These are phyloP conservation scores for Insectozyma bohioensis DNA, from an alignment of 1,139 yeast species.

Conservation along the genomic window DNA sequence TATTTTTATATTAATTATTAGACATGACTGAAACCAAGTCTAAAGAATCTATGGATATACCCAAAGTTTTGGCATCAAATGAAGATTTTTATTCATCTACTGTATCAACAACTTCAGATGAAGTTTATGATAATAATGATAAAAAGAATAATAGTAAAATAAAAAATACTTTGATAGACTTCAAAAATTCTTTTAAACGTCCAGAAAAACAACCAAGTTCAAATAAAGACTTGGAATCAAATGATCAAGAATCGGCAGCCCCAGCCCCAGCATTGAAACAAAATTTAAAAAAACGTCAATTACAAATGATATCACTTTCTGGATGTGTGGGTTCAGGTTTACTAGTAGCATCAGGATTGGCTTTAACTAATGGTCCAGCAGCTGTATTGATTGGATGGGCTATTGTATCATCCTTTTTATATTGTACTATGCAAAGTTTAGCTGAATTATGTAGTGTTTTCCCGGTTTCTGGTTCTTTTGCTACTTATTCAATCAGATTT, in stretches of 20 bases:
- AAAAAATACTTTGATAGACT: conserved; percentile 19
- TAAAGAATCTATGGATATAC: not conserved
- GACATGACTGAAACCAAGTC: too few relatives aligned
- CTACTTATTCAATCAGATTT: conserved; percentile 63
- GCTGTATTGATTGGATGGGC: conserved; percentile 42
- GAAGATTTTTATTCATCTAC: conserved; percentile 1
- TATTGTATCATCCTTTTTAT: conserved; percentile 47
- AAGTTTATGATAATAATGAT: too few relatives aligned
- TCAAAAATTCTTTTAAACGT: conserved; percentile 37
- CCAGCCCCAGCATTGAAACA: conserved; percentile 21
- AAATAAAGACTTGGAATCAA: not conserved
- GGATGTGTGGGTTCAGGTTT: conserved; percentile 42
- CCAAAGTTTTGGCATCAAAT: conserved; percentile 2
- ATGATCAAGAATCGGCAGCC: conserved; percentile 3
- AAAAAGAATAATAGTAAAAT: too few relatives aligned
- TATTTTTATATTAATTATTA: too few relatives aligned
- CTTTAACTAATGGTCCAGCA: conserved; percentile 43
- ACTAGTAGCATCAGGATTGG: conserved; percentile 37
- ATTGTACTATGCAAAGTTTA: conserved; percentile 65
- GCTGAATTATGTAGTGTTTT: conserved; percentile 68
- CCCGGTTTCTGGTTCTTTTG: conserved; percentile 74
- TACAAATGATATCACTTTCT: conserved; percentile 40
- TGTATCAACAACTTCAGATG: conserved; percentile 1
- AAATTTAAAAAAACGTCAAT: conserved; percentile 32
- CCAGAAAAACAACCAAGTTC: conserved; percentile 10